Conservation (phyloP, 176 grass and related monocot species). For the sorghum (Sorghum bicolor) region DNA sequence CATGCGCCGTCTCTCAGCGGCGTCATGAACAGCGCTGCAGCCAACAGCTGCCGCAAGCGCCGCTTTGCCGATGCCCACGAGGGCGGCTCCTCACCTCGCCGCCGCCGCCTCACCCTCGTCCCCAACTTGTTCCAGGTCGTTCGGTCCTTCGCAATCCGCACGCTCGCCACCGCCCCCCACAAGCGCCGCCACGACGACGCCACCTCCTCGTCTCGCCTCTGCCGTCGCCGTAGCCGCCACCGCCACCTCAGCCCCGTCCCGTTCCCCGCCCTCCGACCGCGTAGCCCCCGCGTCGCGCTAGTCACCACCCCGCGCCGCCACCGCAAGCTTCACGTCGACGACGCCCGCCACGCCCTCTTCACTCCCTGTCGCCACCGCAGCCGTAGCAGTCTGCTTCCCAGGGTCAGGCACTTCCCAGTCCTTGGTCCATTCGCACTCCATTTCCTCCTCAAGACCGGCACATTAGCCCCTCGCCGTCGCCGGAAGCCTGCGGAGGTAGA, state of each 20-base stretch:
- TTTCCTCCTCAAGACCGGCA: constrained; percentile 7
- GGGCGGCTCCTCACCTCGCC: not conserved
- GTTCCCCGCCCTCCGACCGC: not conserved
- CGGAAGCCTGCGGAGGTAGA: not conserved
- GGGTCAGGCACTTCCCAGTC: not conserved
- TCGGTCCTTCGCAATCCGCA: not conserved
- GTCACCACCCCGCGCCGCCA: not conserved
- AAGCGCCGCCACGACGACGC: not conserved
- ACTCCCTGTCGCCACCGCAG: not conserved
- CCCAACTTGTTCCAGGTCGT: not conserved
- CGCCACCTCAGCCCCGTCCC: not conserved
- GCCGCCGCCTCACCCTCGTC: not conserved
- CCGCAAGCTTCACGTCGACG: constrained; percentile 14
- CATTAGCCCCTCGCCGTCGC: not conserved
- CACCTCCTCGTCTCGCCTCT: not conserved
- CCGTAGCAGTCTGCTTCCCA: not conserved
- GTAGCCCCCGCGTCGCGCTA: not conserved
- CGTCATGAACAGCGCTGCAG: not conserved
- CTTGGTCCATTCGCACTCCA: constrained; percentile 29
- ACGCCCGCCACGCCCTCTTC: not conserved
- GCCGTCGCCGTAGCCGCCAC: not conserved
- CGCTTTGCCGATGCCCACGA: not conserved
- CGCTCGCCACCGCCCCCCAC: not conserved
- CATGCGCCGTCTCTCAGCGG: not conserved
- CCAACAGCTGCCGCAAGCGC: constrained; percentile 6